Evolutionary conservation across 1,139 yeast species (phyloP).

Genomic region (Diutina sp.): DNA sequence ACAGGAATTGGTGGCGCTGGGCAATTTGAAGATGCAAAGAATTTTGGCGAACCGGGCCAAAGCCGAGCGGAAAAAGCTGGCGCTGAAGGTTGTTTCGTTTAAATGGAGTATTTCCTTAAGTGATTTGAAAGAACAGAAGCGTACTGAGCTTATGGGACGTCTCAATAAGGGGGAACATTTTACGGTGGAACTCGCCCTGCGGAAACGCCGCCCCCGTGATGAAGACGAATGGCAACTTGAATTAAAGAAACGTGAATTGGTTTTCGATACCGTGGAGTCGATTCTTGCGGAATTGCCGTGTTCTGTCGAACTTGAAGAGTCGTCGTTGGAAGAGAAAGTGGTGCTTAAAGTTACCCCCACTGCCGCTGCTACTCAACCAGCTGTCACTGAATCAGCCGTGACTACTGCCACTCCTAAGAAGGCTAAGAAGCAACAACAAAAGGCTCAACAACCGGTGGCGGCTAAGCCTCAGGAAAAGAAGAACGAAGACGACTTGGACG

Average conservation of each 20-base stretch:
- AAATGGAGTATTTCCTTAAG: constrained; percentile 28
- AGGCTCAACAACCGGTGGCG: not conserved
- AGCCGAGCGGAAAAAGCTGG: constrained; percentile 23
- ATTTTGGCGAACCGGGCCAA: constrained; percentile 17
- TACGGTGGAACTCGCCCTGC: constrained; percentile 7
- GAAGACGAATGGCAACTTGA: constrained; percentile 17
- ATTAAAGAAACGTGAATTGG: constrained; percentile 18
- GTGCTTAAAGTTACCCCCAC: constrained; percentile 8
- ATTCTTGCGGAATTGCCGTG: constrained; percentile 20
- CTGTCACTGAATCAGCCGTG: not conserved
- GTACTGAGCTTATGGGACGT: constrained; percentile 19
- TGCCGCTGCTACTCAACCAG: not conserved
- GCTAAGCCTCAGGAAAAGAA: constrained; percentile 5
- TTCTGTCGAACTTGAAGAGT: constrained; percentile 16
- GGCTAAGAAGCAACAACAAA: not conserved
- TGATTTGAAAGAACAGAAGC: constrained; percentile 28
- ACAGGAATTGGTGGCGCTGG: constrained; percentile 19
- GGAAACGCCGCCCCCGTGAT: not conserved
- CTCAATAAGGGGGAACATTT: constrained; percentile 23
- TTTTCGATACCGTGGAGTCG: constrained; percentile 13
- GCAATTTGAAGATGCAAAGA: constrained; percentile 20
- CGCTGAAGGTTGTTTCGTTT: constrained; percentile 20
- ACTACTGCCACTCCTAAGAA: constrained; percentile 6
- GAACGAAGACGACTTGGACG: constrained; percentile 24
- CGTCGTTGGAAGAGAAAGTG: constrained; percentile 13